Evolutionary conservation across 192 early-diverging fungal species (phyloP), one percentile per base, ranked within the genome.

Genomic region (Coemansia guatemalensis): DNA sequence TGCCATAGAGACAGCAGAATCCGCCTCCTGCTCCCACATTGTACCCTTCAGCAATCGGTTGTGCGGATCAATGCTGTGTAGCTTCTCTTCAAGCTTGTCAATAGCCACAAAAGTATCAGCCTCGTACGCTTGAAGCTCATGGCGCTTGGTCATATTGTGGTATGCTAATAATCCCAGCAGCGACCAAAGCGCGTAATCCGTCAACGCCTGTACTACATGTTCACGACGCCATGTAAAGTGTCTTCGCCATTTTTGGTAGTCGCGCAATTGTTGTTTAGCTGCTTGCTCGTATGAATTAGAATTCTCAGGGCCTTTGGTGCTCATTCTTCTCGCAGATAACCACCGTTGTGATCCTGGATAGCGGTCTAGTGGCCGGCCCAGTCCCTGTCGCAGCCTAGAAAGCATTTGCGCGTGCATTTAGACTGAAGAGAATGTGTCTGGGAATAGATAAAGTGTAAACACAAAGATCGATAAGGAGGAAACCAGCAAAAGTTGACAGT

Each of bases 141-240:
- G 62, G 4, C 63, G 39, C 47, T 72, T 72, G 24, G 39, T 61
- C 63, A 78, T 56, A 33, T 69, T 72, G 24, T 72, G 68, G 52
- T 72, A 78, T 6, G 69, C 75, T 4, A 78, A 24, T 18, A 78
- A 63, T 9, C 62, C 75, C 14, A 78, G 52, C 3, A 52, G 32
- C 4, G 75, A 66, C 75, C 75, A 78, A 12, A 78, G 60, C 30
- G 69, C 32, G 50, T 78, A 78, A 54, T 78, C 75, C 29, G 65
- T 50, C 5, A 78, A 48, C 1, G 65, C 55, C 25, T 62, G 56
- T 1, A 6, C 21, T 11, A 78, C 47, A 1, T 48, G 62, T 21
- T 56, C 50, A 17, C 21, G 60, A n/a, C 62, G 49, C 75, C 75
- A 78, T 41, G 21, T 69, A 62, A 78, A 78, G 54, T 78, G 75